A percentile compares a stretch with the other conserved stretches of the same genome.
phyloP scores from a whole-genome alignment of 768 basidiomycete species.

The Neoboletus magnificus region DNA sequence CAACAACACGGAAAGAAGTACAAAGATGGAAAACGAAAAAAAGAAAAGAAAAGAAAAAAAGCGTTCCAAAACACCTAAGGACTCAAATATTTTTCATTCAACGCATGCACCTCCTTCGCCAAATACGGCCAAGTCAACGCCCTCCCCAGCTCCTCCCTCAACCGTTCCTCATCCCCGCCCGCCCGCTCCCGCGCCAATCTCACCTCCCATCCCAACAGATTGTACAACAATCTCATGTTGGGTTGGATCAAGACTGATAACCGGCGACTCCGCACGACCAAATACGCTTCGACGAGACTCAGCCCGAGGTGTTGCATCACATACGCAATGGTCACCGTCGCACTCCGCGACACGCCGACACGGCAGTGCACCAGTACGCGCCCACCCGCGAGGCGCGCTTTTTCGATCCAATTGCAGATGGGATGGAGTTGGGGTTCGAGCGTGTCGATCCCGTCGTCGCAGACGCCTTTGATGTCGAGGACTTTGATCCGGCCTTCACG shows the following conservation, averaged over 20 bases:
- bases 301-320: constrained; percentile 90
- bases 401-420: constrained; percentile 92
- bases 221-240: constrained; percentile 93
- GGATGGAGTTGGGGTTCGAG: constrained; percentile 84
- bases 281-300: constrained; percentile 89
- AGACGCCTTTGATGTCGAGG: constrained; percentile 86
- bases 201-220: constrained; percentile 93
- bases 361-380: constrained; percentile 94
- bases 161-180: constrained; percentile 44
- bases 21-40: background rate
- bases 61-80: constrained; percentile 20
- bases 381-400: constrained; percentile 76
- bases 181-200: constrained; percentile 79
- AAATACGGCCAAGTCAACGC: constrained; percentile 83
- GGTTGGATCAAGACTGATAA: constrained; percentile 92
- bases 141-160: constrained; percentile 59
- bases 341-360: constrained; percentile 97
- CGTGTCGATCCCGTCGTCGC: constrained; percentile 96
- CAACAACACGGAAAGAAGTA: background rate
- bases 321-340: constrained; percentile 95
- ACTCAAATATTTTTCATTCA: constrained; percentile 81
- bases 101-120: constrained; percentile 76
- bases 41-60: background rate
- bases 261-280: constrained; percentile 86
- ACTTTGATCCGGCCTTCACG: constrained; percentile 87